Evolutionary conservation across 2,329 filamentous ascomycete species (phyloP).

Genomic region (Hypoxylon sp.): DNA sequence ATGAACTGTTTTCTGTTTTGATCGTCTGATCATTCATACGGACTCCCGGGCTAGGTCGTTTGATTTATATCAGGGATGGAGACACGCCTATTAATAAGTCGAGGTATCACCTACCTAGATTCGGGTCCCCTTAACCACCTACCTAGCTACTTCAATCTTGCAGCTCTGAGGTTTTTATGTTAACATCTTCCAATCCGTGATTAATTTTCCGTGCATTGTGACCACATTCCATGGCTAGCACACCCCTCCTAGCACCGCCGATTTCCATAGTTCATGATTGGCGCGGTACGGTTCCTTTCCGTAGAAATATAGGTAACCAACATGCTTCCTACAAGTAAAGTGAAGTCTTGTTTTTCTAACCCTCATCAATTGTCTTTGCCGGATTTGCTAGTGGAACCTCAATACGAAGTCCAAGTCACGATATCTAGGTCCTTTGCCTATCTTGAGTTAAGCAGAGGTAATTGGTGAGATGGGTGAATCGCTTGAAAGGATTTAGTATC

Average conservation of each 20-base stretch:
- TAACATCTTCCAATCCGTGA: not conserved
- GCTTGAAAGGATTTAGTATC: too few species aligned
- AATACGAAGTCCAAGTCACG: not conserved
- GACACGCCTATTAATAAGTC: slow-evolving; percentile 7
- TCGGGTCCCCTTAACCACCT: not conserved
- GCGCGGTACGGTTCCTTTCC: not conserved
- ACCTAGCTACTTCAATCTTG: not conserved
- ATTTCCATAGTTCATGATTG: not conserved
- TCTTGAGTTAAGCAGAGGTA: too few species aligned
- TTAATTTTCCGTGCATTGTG: not conserved
- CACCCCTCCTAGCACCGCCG: not conserved
- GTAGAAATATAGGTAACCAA: not conserved
- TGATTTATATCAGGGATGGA: slow-evolving; percentile 22
- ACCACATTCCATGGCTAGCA: not conserved
- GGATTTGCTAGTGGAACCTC: not conserved
- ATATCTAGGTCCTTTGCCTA: not conserved
- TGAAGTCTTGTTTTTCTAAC: not conserved
- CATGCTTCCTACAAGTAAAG: not conserved
- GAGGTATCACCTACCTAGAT: not conserved
- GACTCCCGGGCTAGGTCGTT: slow-evolving; percentile 2
- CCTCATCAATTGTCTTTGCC: not conserved
- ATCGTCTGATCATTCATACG: slow-evolving; percentile 5
- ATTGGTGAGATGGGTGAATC: too few species aligned
- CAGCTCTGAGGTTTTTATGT: not conserved
- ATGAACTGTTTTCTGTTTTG: slow-evolving; percentile 20